These are phyloP conservation scores for Hyphopichia wangnamkhiaoensis DNA, from an alignment of 1,139 yeast genomes.

Conservation along the genomic window DNA sequence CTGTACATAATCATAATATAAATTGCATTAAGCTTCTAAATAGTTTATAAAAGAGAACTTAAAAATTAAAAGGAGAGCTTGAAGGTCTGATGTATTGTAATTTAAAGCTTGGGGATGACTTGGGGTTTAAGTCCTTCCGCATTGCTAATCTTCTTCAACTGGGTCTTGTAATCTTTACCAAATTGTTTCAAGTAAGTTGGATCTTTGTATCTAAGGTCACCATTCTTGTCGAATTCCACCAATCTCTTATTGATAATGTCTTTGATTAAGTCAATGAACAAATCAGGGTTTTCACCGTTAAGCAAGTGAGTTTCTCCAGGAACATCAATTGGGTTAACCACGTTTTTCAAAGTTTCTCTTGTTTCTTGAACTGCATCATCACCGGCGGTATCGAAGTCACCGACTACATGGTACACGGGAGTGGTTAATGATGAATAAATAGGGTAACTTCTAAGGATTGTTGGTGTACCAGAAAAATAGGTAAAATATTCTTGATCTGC, in stretches of 20 bases:
- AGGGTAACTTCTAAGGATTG: conserved; percentile 25
- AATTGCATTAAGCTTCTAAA: neutral
- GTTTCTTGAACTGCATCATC: conserved; percentile 28
- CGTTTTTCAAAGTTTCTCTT: conserved; percentile 20
- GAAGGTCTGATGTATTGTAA: too few species aligned
- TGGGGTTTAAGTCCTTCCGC: neutral
- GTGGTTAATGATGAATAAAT: conserved; percentile 28
- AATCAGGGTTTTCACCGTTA: conserved; percentile 50
- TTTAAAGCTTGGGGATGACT: neutral
- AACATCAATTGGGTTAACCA: conserved; percentile 27
- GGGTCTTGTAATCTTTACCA: conserved; percentile 4
- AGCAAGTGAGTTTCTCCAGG: conserved; percentile 47
- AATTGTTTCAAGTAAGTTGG: neutral
- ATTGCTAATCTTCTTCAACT: neutral
- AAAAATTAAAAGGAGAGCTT: too few species aligned
- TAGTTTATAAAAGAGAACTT: too few species aligned
- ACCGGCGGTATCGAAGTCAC: conserved; percentile 38
- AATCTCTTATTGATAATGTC: conserved; percentile 7
- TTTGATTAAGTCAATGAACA: conserved; percentile 20
- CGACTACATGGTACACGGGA: conserved; percentile 46
- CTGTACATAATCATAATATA: conserved; percentile 3
- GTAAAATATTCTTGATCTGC: conserved; percentile 18
- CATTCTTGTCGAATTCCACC: conserved; percentile 1
- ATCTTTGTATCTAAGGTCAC: conserved; percentile 7
- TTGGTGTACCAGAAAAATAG: conserved; percentile 35